Conservation (phyloP, 208 protist genomes). For the Naegleria fowleri region DNA sequence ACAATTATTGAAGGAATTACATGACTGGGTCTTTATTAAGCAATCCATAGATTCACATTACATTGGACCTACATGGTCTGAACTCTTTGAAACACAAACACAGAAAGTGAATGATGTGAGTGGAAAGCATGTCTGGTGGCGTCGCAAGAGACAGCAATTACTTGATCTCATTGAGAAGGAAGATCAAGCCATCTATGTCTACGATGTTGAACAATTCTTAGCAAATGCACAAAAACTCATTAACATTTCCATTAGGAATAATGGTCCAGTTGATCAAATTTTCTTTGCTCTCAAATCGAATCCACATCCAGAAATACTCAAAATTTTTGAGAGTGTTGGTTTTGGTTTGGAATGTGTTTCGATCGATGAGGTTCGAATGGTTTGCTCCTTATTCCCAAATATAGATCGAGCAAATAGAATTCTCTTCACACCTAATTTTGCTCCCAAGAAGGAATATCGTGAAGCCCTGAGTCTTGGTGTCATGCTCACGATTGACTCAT, state of each 20-base stretch:
- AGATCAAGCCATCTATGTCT: not conserved
- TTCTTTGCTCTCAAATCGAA: slow-evolving; percentile 23
- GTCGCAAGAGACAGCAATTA: not conserved
- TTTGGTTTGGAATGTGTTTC: slow-evolving; percentile 28
- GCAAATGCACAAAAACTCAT: not conserved
- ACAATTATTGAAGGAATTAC: not conserved
- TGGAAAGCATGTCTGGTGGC: slow-evolving; percentile 12
- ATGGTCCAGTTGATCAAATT: not conserved
- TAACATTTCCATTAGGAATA: not conserved
- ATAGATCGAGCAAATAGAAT: not conserved
- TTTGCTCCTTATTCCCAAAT: not conserved
- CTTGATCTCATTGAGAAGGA: not conserved
- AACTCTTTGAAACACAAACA: not conserved
- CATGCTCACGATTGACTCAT: not conserved
- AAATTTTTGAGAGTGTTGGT: not conserved
- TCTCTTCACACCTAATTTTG: slow-evolving; percentile 29
- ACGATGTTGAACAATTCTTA: not conserved
- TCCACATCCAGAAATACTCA: not conserved
- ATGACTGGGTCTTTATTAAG: slow-evolving; percentile 1
- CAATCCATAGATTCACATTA: not conserved
- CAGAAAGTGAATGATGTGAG: not conserved
- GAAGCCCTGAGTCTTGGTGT: not conserved
- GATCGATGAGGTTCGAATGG: not conserved
- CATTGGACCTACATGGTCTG: not conserved
- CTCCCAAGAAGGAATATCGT: slow-evolving; percentile 13